These are phyloP conservation scores for Alternaria angustiovoidea DNA, from an alignment of 2,329 filamentous ascomycete genomes.

Conservation along the genomic window DNA sequence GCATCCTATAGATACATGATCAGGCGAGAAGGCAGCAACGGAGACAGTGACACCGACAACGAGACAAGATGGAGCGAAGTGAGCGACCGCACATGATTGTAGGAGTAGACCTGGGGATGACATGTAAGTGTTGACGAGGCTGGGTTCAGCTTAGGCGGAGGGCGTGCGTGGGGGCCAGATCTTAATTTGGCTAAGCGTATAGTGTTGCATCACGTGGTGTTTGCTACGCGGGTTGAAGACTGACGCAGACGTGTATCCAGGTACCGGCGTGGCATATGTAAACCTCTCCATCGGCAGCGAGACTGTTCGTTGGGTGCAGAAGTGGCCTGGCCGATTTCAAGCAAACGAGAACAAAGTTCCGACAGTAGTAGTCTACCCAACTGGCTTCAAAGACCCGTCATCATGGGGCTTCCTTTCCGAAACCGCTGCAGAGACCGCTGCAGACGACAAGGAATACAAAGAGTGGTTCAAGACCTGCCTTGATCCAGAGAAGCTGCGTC, in stretches of 20 bases:
- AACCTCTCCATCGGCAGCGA: conserved; percentile 48
- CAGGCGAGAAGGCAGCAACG: conserved; percentile 6
- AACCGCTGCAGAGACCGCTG: conserved; percentile 43
- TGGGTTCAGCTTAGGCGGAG: not conserved
- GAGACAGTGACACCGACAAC: not conserved
- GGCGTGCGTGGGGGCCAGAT: not conserved
- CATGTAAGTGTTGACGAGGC: conserved; percentile 39
- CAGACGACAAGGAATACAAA: conserved; percentile 55
- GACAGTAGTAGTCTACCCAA: conserved; percentile 60
- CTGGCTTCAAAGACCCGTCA: conserved; percentile 47
- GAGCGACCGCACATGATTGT: conserved; percentile 45
- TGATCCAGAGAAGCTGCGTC: conserved; percentile 56
- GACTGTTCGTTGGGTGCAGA: conserved; percentile 50
- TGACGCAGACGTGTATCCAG: conserved; percentile 19
- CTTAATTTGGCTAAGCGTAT: conserved; percentile 7
- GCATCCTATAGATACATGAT: conserved; percentile 12
- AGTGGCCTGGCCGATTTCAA: conserved; percentile 64
- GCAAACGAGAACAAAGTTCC: conserved; percentile 65
- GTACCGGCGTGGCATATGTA: conserved; percentile 50
- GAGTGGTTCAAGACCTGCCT: conserved; percentile 67
- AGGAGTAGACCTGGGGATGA: conserved; percentile 50
- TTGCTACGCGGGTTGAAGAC: not conserved
- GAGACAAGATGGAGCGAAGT: conserved; percentile 22
- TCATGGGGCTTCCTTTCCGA: conserved; percentile 65
- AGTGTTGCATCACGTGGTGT: conserved; percentile 7